A percentile compares a stretch with the other conserved stretches of the same genome.
These are phyloP conservation scores for Boletus subparvulus DNA, from an alignment of 768 basidiomycete species.

Conservation along the genomic window DNA sequence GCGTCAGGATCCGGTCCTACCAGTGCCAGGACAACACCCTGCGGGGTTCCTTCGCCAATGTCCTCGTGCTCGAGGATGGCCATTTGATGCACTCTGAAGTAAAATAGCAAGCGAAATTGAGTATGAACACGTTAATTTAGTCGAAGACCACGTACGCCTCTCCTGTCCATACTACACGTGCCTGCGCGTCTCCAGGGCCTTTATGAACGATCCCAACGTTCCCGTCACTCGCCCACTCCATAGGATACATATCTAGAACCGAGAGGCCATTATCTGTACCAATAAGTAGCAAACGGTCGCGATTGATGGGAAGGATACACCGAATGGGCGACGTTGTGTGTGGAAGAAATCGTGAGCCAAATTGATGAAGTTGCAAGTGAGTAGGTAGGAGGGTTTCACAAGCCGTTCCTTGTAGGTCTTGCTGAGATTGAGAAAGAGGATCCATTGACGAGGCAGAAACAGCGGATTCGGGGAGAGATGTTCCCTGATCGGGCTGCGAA, in stretches of 20 bases:
- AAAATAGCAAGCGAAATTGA: not conserved
- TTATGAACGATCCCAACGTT: slow-evolving; percentile 43
- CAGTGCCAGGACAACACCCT: slow-evolving; percentile 76
- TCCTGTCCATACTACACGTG: slow-evolving; percentile 69
- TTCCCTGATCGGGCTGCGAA: slow-evolving; percentile 4
- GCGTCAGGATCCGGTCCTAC: slow-evolving; percentile 63
- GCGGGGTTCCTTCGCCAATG: slow-evolving; percentile 55
- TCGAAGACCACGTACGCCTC: slow-evolving; percentile 55
- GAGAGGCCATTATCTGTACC: slow-evolving; percentile 81
- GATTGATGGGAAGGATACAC: slow-evolving; percentile 68
- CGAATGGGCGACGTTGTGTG: slow-evolving; percentile 75
- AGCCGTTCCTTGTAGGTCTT: slow-evolving; percentile 39
- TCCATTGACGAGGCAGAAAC: slow-evolving; percentile 23
- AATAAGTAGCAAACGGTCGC: slow-evolving; percentile 66
- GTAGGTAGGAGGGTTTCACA: slow-evolving; percentile 57
- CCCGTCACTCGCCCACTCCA: slow-evolving; percentile 55
- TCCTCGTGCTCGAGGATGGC: slow-evolving; percentile 64
- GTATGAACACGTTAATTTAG: not conserved
- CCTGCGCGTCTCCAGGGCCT: slow-evolving; percentile 71
- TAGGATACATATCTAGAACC: slow-evolving; percentile 80
- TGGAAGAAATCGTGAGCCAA: slow-evolving; percentile 84
- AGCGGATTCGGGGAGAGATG: slow-evolving; percentile 6
- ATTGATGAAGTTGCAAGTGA: slow-evolving; percentile 68
- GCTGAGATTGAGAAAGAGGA: slow-evolving; percentile 30
- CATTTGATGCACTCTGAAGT: slow-evolving; percentile 71